Conservation (phyloP, 2,329 filamentous ascomycete genomes). For the Sclerotinia nivalis region DNA sequence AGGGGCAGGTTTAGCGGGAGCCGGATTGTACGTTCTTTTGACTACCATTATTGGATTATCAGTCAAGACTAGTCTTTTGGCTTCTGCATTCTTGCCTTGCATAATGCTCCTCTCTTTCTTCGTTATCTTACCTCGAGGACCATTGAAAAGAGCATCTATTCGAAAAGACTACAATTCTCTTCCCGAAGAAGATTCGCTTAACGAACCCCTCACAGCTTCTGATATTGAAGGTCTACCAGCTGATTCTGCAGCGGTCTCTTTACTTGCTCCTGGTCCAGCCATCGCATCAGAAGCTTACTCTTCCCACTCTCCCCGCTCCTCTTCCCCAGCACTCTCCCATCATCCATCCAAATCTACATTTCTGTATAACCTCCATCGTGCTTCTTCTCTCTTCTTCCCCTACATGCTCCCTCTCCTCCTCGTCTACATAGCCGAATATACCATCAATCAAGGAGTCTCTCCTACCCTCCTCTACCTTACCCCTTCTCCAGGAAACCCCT, state of each 20-base stretch:
- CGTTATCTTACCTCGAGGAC: slow-evolving; percentile 68
- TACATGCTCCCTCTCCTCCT: slow-evolving; percentile 89
- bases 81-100: slow-evolving; percentile 75
- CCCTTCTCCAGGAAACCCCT: slow-evolving; percentile 73
- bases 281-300: slow-evolving; percentile 47
- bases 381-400: slow-evolving; percentile 68
- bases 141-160: slow-evolving; percentile 53
- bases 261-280: slow-evolving; percentile 43
- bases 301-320: slow-evolving; percentile 32
- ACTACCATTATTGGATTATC: slow-evolving; percentile 78
- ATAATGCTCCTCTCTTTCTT: slow-evolving; percentile 90
- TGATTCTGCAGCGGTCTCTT: slow-evolving; percentile 49
- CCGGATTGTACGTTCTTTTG: slow-evolving; percentile 81
- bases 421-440: slow-evolving; percentile 95
- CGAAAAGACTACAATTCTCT: slow-evolving; percentile 55
- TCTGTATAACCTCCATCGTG: slow-evolving; percentile 61
- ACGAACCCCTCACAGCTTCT: slow-evolving; percentile 10
- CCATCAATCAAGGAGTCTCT: slow-evolving; percentile 91
- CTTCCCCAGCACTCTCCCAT: not conserved
- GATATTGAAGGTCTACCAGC: slow-evolving; percentile 41
- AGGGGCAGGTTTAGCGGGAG: slow-evolving; percentile 82
- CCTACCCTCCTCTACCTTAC: slow-evolving; percentile 92
- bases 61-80: slow-evolving; percentile 72
- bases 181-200: slow-evolving; percentile 42
- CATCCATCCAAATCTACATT: slow-evolving; percentile 39